Evolutionary conservation across 768 basidiomycete genomes (phyloP).

Genomic region (Phlegmacium glaucopus): DNA sequence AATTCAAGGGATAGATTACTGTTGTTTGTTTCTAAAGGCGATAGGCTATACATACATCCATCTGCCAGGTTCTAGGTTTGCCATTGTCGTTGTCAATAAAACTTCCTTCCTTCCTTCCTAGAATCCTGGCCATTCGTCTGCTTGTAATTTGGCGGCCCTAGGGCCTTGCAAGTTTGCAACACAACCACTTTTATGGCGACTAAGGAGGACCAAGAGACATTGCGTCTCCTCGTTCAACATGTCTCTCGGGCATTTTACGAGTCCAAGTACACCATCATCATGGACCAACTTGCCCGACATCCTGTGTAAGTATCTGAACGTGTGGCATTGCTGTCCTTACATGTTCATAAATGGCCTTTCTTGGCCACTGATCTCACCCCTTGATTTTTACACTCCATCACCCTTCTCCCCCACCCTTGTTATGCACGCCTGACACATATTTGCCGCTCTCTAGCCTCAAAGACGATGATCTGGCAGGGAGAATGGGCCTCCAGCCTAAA

Average conservation of each 20-base stretch:
- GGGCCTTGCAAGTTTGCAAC: slow-evolving; percentile 4
- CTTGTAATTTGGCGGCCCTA: slow-evolving; percentile 5
- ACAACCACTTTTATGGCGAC: slow-evolving; percentile 44
- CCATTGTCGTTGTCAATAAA: slow-evolving; percentile 2
- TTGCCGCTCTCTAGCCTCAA: slow-evolving; percentile 61
- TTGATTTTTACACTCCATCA: slow-evolving; percentile 6
- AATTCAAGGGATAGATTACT: background rate
- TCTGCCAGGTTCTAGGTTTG: background rate
- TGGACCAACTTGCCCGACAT: slow-evolving; percentile 92
- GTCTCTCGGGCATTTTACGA: slow-evolving; percentile 96
- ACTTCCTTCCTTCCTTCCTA: too few relatives aligned
- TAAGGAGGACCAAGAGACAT: slow-evolving; percentile 78
- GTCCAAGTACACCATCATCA: slow-evolving; percentile 81
- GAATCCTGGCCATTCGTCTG: too few relatives aligned
- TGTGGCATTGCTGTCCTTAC: slow-evolving; percentile 9
- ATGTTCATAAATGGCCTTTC: slow-evolving; percentile 8
- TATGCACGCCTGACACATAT: slow-evolving; percentile 12
- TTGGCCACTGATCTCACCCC: slow-evolving; percentile 2
- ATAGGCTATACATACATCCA: background rate
- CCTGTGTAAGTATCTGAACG: slow-evolving; percentile 77
- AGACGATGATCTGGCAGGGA: slow-evolving; percentile 89
- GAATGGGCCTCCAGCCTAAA: slow-evolving; percentile 86
- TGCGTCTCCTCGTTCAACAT: slow-evolving; percentile 87
- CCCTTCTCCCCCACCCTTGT: slow-evolving; percentile 6
- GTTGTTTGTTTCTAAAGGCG: background rate